phyloP scores from a whole-genome alignment of 768 basidiomycete genomes.

The Lactarius pseudohatsudake region DNA sequence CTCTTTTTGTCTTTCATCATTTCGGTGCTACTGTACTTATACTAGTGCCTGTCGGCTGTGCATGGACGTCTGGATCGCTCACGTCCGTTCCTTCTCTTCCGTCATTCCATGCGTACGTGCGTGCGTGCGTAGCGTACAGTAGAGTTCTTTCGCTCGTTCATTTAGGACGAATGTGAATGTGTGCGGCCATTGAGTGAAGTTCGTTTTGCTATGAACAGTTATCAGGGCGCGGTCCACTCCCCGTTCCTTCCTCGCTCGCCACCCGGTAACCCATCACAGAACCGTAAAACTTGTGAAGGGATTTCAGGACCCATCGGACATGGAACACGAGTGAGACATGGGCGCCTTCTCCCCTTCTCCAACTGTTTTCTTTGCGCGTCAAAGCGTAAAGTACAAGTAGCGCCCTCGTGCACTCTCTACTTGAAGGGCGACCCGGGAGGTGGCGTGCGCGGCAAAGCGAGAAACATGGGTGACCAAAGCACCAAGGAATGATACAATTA shows the following conservation, averaged over 20 bases:
- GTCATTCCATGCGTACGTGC: background rate
- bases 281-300: background rate
- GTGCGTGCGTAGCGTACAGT: background rate
- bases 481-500: background rate
- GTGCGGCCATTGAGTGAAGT: slow-evolving; percentile 1
- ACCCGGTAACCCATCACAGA: slow-evolving; percentile 9
- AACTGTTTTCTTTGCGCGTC: slow-evolving; percentile 1
- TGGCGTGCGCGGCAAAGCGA: slow-evolving; percentile 23
- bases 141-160: slow-evolving; percentile 4
- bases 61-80: background rate
- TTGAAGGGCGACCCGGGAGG: slow-evolving; percentile 3
- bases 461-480: background rate
- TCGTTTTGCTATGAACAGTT: background rate
- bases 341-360: slow-evolving; percentile 12
- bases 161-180: background rate
- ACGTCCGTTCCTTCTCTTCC: background rate
- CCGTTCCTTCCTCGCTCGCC: background rate
- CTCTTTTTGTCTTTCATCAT: background rate
- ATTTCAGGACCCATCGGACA: background rate
- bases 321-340: background rate
- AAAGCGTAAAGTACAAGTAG: slow-evolving; percentile 13
- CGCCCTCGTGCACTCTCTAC: slow-evolving; percentile 5
- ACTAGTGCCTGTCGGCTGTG: slow-evolving; percentile 1
- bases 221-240: background rate
- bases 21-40: too few relatives aligned